Evolutionary conservation across 2,329 filamentous ascomycete species (phyloP).

Genomic region (Nemania sp.): DNA sequence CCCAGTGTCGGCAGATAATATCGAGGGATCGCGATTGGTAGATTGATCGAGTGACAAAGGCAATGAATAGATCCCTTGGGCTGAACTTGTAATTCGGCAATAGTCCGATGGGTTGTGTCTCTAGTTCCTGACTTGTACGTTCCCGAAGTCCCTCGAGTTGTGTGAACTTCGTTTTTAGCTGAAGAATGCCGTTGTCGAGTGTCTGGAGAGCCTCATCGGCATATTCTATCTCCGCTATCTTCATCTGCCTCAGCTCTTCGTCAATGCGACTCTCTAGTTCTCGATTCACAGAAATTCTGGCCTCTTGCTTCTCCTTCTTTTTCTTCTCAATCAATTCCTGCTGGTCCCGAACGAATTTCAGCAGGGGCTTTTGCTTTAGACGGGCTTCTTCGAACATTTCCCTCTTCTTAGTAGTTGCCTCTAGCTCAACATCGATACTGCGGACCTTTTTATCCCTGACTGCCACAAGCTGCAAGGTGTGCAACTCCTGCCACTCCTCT

Average conservation of each 20-base stretch:
- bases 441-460: neutral
- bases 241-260: slow-evolving; percentile 12
- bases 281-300: neutral
- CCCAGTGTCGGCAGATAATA: slow-evolving; percentile 27
- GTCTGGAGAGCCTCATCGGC: slow-evolving; percentile 8
- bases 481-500: slow-evolving; percentile 18
- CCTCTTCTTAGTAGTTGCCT: neutral
- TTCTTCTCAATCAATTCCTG: slow-evolving; percentile 20
- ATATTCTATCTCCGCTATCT: slow-evolving; percentile 20
- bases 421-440: neutral
- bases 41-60: slow-evolving; percentile 28
- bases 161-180: slow-evolving; percentile 7
- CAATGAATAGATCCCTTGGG: slow-evolving; percentile 28
- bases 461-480: neutral
- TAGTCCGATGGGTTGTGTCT: slow-evolving; percentile 21
- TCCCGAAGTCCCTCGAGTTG: slow-evolving; percentile 8
- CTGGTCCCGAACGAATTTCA: neutral
- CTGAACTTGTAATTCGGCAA: slow-evolving; percentile 27
- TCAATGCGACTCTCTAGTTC: slow-evolving; percentile 8
- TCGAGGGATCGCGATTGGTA: slow-evolving; percentile 9
- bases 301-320: slow-evolving; percentile 18
- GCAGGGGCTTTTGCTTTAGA: neutral
- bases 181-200: slow-evolving; percentile 19
- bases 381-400: slow-evolving; percentile 1
- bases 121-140: slow-evolving; percentile 3